Conservation (phyloP, 2,329 filamentous ascomycete species). For the Mollisia scopiformis region DNA sequence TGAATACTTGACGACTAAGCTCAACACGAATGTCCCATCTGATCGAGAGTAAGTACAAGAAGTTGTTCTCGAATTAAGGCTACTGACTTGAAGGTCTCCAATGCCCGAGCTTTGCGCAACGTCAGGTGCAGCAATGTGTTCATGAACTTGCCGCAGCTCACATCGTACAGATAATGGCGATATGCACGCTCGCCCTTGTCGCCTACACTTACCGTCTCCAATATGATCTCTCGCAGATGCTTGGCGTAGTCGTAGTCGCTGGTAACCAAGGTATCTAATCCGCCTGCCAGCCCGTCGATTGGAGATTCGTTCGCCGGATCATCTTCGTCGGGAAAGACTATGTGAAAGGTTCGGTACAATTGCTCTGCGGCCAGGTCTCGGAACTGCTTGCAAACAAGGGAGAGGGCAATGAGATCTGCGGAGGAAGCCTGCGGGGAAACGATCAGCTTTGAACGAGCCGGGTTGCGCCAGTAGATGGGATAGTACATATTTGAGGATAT, state of each 20-base stretch:
- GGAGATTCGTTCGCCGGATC: slow-evolving; percentile 53
- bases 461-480: not conserved
- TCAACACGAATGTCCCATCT: slow-evolving; percentile 69
- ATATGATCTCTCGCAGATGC: slow-evolving; percentile 56
- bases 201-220: slow-evolving; percentile 58
- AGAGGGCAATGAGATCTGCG: slow-evolving; percentile 57
- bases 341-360: slow-evolving; percentile 62
- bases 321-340: slow-evolving; percentile 64
- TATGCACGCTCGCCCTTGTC: slow-evolving; percentile 56
- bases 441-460: not conserved
- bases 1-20: slow-evolving; percentile 60
- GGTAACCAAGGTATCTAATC: slow-evolving; percentile 63
- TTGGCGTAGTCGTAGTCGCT: slow-evolving; percentile 66
- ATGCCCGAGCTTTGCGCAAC: slow-evolving; percentile 54
- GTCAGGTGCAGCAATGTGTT: slow-evolving; percentile 62
- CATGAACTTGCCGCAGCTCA: slow-evolving; percentile 65
- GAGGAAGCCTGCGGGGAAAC: slow-evolving; percentile 48
- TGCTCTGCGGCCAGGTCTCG: slow-evolving; percentile 59
- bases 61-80: not conserved
- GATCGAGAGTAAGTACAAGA: slow-evolving; percentile 3
- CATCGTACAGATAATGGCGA: slow-evolving; percentile 55
- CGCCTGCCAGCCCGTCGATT: slow-evolving; percentile 59
- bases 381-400: slow-evolving; percentile 60
- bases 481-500: slow-evolving; percentile 37
- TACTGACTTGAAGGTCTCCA: slow-evolving; percentile 60